Evolutionary conservation across 2,329 filamentous ascomycete genomes (phyloP).

Genomic region (Tolypocladium nubicola): DNA sequence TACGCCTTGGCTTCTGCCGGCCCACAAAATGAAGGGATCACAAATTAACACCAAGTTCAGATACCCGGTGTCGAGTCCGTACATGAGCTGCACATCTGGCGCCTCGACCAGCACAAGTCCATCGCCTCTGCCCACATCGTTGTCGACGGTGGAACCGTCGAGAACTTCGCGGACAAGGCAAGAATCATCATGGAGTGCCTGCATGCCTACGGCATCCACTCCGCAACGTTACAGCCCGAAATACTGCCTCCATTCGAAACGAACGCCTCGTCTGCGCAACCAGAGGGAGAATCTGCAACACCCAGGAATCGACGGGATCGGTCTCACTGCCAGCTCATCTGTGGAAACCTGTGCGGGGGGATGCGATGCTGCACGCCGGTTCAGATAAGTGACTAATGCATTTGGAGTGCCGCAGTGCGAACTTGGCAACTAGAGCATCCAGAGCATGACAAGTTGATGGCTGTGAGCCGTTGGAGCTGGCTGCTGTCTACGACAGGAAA

Average conservation of each 20-base stretch:
- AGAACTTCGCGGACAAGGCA: conserved; percentile 49
- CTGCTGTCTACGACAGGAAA: background rate
- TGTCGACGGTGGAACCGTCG: conserved; percentile 44
- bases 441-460: background rate
- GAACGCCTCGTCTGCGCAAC: conserved; percentile 5
- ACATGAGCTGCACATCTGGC: conserved; percentile 67
- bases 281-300: conserved; percentile 6
- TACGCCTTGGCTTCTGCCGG: conserved; percentile 12
- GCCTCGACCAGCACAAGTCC: conserved; percentile 57
- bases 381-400: background rate
- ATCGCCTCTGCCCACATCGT: conserved; percentile 62
- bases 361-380: conserved; percentile 35
- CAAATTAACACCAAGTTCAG: conserved; percentile 20
- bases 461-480: background rate
- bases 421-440: background rate
- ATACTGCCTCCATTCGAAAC: conserved; percentile 5
- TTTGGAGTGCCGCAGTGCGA: background rate
- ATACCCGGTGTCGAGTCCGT: conserved; percentile 57
- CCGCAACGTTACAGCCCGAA: conserved; percentile 61
- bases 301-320: conserved; percentile 11
- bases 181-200: conserved; percentile 57
- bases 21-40: background rate
- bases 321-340: conserved; percentile 38
- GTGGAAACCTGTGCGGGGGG: conserved; percentile 37
- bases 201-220: conserved; percentile 64